Base-by-base conservation (phyloP, 2,329 filamentous ascomycete species). In the Diaporthe citriasiana region DNA sequence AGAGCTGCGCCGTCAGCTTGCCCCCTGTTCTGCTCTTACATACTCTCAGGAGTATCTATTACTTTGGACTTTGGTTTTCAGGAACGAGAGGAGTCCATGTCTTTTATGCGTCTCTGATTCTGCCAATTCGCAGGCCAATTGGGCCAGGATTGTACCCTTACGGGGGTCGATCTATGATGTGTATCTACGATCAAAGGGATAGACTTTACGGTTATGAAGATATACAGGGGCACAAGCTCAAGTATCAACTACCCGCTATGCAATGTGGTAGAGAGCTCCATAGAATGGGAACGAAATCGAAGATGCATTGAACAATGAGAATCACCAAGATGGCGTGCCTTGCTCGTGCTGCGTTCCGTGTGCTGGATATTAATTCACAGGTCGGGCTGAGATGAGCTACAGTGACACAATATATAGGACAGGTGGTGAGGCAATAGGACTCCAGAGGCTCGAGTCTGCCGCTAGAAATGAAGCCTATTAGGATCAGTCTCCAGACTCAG, bases 101-200 rank as follows among this genome's bases (percentile, higher is more conserved):
- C n/a, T 9, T 50, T 68, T 19, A 51, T 51, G 47, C 47, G 47
- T 38, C 13, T 68, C n/a, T 53, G 47, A 22, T 25, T 68, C 15
- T 35, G 13, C 60, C 45, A 38, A 35, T 22, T 51, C 19, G 60
- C 63, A 38, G 8, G 45, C 30, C 42, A 33, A 50, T 45, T 9
- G 17, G 60, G 25, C 33, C 33, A 53, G 15, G 47, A 53, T 53
- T 3, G 33, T 27, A n/a, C 30, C 45, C 33, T 12, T n/a, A 51
- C 5, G 47, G 10, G 38, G 63, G 47, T 40, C 15, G 12, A 65
- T 65, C 27, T 65, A 65, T 8, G 60, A 65, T 65, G 42, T 50
- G 50, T 35, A 68, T 68, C 47, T 53, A 53, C 47, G 63, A 40
- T 68, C 47, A 68, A 40, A 53, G 63, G 63, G 47, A 53, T 68